phyloP scores from a whole-genome alignment of 768 basidiomycete species.

The Mrakia blollopis region DNA sequence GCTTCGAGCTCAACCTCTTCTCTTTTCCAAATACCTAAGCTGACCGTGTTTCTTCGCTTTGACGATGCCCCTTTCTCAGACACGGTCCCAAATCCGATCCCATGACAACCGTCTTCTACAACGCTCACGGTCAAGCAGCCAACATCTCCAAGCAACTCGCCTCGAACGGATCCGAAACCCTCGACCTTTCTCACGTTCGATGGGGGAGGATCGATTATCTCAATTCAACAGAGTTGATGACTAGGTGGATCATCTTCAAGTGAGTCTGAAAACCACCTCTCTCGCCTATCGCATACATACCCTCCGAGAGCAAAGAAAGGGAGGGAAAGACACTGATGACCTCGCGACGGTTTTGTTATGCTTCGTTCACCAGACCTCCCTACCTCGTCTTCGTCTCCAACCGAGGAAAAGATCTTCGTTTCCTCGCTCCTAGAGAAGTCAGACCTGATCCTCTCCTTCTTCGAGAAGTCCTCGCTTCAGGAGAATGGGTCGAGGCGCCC shows the following conservation, averaged over 20 bases:
- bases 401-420: slow-evolving; percentile 26
- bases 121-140: slow-evolving; percentile 22
- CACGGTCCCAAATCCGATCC: slow-evolving; percentile 31
- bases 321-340: not conserved
- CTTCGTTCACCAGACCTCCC: slow-evolving; percentile 27
- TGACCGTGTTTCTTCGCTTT: not conserved
- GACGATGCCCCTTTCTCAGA: not conserved
- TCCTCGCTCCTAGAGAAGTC: slow-evolving; percentile 27
- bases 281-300: no score
- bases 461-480: slow-evolving; percentile 23
- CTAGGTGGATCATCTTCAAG: slow-evolving; percentile 32
- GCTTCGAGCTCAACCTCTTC: not conserved
- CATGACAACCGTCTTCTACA: slow-evolving; percentile 19
- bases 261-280: no score
- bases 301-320: no score
- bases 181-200: slow-evolving; percentile 29
- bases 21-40: not conserved
- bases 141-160: slow-evolving; percentile 16
- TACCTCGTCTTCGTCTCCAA: slow-evolving; percentile 32
- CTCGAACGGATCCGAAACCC: slow-evolving; percentile 10
- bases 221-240: slow-evolving; percentile 25
- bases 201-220: slow-evolving; percentile 29
- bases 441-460: slow-evolving; percentile 22
- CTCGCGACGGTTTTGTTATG: no score
- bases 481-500: slow-evolving; percentile 25